Base-by-base conservation (phyloP, 2,329 filamentous ascomycete species). In the Alternaria atra region DNA sequence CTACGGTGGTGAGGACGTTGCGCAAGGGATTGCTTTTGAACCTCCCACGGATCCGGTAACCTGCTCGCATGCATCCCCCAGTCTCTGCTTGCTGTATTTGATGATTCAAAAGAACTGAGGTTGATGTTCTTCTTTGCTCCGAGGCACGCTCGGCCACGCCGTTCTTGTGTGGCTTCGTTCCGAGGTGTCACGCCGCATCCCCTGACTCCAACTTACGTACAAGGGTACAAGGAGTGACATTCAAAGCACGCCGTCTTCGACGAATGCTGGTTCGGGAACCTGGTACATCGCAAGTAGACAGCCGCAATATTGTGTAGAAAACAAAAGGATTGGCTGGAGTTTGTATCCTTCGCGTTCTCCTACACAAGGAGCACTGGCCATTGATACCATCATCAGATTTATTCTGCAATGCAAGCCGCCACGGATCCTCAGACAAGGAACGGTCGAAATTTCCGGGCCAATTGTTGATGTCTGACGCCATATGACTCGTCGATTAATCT, bases 121-220 rank as follows among this genome's bases (percentile, higher is more conserved):
- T 5, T 7, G n/a, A 25, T 34, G 15, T 1, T 10, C n/a, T 35
- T 52, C 13, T 52, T 44, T 43, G 23, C 29, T 42, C 48, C 30
- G 47, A 43, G 20, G n/a, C 32, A 17, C 42, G 23, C 25, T 15
- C 27, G 25, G 40, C 50, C 40, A 15, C 42, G n/a, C n/a, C n/a
- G 25, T 53, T 32, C 30, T 40, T 37, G 40, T 17, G 27, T 7
- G 20, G 30, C 5, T 2, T 50, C 23, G 5, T 12, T 27, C 30
- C 23, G 46, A 20, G 20, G 15, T 29, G 35, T 27, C 35, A 40
- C 25, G 32, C 34, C 50, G 34, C 35, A 15, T 17, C 34, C 35
- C 50, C 35, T 52, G 50, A 52, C 50, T 52, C 50, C 35, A 27
- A 15, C n/a, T 7, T 34, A 39, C 29, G 48, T 51, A 51, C 23